phyloP scores from a whole-genome alignment of 2,329 filamentous ascomycete species.

The Aspergillus clavatus region DNA sequence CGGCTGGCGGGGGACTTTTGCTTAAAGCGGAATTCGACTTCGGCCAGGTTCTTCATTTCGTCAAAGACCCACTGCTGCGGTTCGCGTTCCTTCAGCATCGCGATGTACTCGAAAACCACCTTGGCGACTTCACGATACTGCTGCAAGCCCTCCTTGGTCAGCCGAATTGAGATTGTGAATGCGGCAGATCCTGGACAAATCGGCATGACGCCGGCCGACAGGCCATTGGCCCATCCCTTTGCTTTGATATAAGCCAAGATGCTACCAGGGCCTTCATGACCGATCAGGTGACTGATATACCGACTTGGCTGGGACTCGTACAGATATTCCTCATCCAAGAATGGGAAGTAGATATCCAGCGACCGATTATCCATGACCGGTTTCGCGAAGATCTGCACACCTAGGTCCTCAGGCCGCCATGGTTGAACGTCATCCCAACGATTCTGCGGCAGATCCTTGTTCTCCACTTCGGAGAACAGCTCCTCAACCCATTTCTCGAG shows the following conservation, averaged over 20 bases:
- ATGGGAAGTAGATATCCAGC: conserved; percentile 76
- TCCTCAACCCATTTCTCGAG: conserved; percentile 80
- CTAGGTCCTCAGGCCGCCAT: conserved; percentile 56
- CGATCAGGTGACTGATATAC: conserved; percentile 84
- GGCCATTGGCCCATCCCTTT: conserved; percentile 81
- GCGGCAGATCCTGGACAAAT: conserved; percentile 76
- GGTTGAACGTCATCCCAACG: conserved; percentile 62
- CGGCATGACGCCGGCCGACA: conserved; percentile 70
- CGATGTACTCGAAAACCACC: conserved; percentile 84
- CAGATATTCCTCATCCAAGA: conserved; percentile 74
- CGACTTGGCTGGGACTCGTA: conserved; percentile 77
- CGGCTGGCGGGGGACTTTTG: conserved; percentile 86
- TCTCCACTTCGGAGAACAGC: conserved; percentile 73
- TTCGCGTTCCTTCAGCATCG: conserved; percentile 71
- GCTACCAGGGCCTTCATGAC: conserved; percentile 88
- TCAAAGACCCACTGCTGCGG: conserved; percentile 92
- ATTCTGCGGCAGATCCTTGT: conserved; percentile 70
- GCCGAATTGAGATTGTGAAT: conserved; percentile 71
- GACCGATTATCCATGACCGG: conserved; percentile 84
- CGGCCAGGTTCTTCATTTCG: conserved; percentile 82
- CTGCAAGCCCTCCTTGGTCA: conserved; percentile 80
- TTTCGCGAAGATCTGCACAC: conserved; percentile 76
- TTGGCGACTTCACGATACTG: conserved; percentile 79
- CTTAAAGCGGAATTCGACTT: conserved; percentile 92
- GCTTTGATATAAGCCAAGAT: conserved; percentile 85